A percentile compares a stretch with the other conserved stretches of the same genome.
phyloP scores from a whole-genome alignment of 148 eudicot species.

The Cornus controversa region DNA sequence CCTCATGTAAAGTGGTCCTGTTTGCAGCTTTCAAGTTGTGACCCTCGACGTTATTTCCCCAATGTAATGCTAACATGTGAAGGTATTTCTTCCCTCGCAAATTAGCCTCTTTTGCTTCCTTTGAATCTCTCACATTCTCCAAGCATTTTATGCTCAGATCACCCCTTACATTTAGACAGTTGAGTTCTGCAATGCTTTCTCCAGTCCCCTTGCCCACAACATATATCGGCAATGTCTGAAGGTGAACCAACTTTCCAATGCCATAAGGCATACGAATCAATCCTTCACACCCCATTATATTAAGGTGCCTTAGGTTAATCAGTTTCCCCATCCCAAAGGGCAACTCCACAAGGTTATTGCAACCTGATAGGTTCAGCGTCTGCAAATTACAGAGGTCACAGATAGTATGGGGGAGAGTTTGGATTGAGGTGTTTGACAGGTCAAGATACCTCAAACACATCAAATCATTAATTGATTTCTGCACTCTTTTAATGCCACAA shows the following conservation, averaged over 20 bases:
- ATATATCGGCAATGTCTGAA: conserved; percentile 18
- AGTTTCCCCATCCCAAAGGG: conserved; percentile 13
- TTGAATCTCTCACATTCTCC: conserved; percentile 5
- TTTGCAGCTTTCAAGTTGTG: neutral
- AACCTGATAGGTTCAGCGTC: conserved; percentile 10
- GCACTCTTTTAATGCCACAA: neutral
- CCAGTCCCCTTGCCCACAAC: neutral
- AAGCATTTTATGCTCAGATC: conserved; percentile 16
- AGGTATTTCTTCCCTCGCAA: conserved; percentile 13
- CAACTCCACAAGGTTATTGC: conserved; percentile 11
- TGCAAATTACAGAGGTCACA: conserved; percentile 14
- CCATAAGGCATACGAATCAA: conserved; percentile 7
- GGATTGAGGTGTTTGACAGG: conserved; percentile 14
- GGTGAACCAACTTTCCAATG: conserved; percentile 7
- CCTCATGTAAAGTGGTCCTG: neutral
- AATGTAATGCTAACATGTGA: neutral
- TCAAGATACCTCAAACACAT: conserved; percentile 16
- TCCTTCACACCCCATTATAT: conserved; percentile 1
- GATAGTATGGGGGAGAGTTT: conserved; percentile 10
- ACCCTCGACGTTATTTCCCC: conserved; percentile 5
- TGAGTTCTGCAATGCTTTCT: conserved; percentile 15
- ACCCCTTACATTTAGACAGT: conserved; percentile 12
- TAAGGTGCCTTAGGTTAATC: conserved; percentile 17
- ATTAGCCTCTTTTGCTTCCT: conserved; percentile 18
- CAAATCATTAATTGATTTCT: conserved; percentile 10